A percentile compares a stretch with the other conserved stretches of the same genome.
Evolutionary conservation across 1,284 basidiomycete species (phyloP).

Genomic region (Naganishia liquefaciens): DNA sequence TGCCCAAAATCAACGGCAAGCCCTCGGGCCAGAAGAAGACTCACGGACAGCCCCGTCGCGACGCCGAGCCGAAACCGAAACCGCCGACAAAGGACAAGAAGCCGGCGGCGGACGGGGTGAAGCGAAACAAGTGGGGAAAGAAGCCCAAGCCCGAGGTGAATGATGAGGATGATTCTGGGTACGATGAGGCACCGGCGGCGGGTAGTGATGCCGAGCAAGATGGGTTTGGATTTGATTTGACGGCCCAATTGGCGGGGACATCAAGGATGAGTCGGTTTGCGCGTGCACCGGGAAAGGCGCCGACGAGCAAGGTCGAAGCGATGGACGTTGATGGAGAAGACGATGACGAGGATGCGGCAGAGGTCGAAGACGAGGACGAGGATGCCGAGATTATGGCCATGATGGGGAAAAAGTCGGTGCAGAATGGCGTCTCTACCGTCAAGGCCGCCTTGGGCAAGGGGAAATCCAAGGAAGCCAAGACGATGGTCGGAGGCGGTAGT

Average conservation of each 20-base stretch:
- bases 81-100: conserved; percentile 3
- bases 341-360: conserved; percentile 17
- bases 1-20: conserved; percentile 28
- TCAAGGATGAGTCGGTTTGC: conserved; percentile 5
- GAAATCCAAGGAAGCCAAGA: conserved; percentile 30
- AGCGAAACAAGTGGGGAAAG: conserved; percentile 58
- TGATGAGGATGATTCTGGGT: conserved; percentile 53
- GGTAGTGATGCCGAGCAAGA: conserved; percentile 25
- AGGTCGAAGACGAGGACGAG: conserved; percentile 29
- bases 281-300: neutral
- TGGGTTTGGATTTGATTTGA: conserved; percentile 18
- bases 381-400: conserved; percentile 32
- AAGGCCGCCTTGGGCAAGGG: conserved; percentile 35
- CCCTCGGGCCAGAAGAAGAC: conserved; percentile 14
- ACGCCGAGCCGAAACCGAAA: conserved; percentile 72
- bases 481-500: conserved; percentile 33
- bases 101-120: conserved; percentile 51
- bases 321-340: conserved; percentile 3
- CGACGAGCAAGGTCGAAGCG: neutral
- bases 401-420: conserved; percentile 33
- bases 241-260: conserved; percentile 26
- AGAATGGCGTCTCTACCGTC: conserved; percentile 35
- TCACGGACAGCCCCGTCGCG: conserved; percentile 10
- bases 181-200: conserved; percentile 32
- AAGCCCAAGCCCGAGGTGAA: conserved; percentile 57